Conservation (phyloP, 2,329 filamentous ascomycete genomes). For the Microascus cirrosus region DNA sequence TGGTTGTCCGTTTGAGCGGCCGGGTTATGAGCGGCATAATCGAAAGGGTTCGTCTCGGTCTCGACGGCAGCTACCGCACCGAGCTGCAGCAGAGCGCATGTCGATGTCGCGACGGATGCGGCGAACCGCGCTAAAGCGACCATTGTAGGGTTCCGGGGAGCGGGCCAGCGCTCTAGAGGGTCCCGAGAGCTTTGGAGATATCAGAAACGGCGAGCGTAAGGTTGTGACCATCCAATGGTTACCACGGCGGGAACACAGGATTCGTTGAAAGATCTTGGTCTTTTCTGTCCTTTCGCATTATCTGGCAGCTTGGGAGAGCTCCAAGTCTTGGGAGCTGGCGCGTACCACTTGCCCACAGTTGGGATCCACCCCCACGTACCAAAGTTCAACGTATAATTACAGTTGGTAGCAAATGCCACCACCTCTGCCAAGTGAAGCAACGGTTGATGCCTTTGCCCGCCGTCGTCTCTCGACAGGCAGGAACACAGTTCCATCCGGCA, state of each 20-base stretch:
- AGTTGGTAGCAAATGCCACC: too few relatives aligned
- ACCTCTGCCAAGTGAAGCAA: too few relatives aligned
- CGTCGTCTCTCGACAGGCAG: too few relatives aligned
- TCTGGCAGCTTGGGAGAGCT: background rate
- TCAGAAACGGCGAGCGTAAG: background rate
- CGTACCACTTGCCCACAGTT: background rate
- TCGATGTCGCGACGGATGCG: background rate
- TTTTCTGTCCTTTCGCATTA: background rate
- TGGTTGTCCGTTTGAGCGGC: conserved; percentile 49
- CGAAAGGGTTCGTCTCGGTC: background rate
- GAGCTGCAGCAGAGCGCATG: background rate
- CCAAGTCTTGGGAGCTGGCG: background rate
- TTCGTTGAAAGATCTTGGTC: background rate
- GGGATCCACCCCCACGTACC: background rate
- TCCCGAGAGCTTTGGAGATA: background rate
- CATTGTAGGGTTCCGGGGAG: background rate
- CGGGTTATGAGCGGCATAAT: conserved; percentile 33
- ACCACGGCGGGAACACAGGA: background rate
- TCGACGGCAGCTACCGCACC: background rate
- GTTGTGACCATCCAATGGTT: background rate
- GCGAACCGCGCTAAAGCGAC: background rate
- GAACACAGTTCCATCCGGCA: too few relatives aligned
- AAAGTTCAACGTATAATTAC: too few relatives aligned
- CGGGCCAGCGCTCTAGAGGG: background rate
- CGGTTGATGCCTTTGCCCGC: too few relatives aligned